Percentiles rank a stretch among this genome's conserved stretches.
Conservation (phyloP, 2,329 filamentous ascomycete species). For the Penicillium occitanis region DNA sequence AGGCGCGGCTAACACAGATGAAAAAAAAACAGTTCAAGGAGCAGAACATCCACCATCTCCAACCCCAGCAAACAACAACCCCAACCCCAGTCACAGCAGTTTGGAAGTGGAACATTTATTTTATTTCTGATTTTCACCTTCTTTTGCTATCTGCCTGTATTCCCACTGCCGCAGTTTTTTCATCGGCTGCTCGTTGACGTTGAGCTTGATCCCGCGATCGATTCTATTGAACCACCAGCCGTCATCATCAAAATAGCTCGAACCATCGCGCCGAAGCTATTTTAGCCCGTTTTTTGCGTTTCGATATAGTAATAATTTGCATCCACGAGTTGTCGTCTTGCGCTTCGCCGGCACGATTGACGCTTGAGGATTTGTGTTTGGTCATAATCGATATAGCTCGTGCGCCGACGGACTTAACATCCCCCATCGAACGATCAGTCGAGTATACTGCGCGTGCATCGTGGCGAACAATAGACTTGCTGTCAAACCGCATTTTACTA, state of each 20-base stretch:
- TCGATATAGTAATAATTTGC: background rate
- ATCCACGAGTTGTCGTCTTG: background rate
- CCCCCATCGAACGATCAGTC: background rate
- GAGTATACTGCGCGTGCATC: background rate
- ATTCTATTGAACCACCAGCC: background rate
- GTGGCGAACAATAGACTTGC: background rate
- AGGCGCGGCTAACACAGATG: background rate
- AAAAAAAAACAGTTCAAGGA: slow-evolving; percentile 6
- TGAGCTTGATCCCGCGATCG: slow-evolving; percentile 8
- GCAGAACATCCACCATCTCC: background rate
- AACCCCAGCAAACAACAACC: background rate
- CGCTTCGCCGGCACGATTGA: background rate
- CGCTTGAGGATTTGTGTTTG: background rate
- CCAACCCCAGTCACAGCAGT: background rate
- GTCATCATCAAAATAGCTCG: slow-evolving; percentile 8
- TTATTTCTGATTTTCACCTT: background rate
- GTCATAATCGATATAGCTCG: background rate
- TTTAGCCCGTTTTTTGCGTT: background rate
- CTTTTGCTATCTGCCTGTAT: background rate
- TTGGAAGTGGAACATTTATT: background rate
- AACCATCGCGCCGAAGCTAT: slow-evolving; percentile 6
- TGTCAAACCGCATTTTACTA: background rate
- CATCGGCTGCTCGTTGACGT: background rate
- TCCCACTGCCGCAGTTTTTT: background rate
- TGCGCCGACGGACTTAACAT: background rate